Base-by-base conservation (phyloP, 2,329 filamentous ascomycete species). In the Phialophora tarda region DNA sequence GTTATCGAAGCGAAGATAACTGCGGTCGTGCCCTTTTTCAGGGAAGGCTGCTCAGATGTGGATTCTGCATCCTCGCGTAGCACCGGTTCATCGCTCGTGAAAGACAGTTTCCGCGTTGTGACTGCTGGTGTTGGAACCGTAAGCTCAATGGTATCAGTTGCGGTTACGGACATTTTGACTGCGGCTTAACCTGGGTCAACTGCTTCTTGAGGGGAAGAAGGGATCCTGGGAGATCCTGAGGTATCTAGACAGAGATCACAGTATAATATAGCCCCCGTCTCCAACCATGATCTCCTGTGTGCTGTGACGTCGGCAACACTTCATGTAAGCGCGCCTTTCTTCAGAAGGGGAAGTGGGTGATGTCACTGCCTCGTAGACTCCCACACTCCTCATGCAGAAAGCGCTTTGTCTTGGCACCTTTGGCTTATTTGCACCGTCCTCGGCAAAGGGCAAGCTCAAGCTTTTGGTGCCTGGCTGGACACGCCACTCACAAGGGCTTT, bases 1-100 rank as follows among this genome's bases (percentile, higher is more conserved):
- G 61, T 63, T 28, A 70, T 64, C 21, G 59, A 48, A 14, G 61
- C 62, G 54, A 69, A 69, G 3, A 70, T 66, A 14, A 59, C 51
- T 21, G 63, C 64, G 1, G 68, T 69, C 11, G 61, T 53, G 26
- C 64, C 61, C 55, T 59, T 67, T 10, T 26, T 17, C 14, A 62
- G 44, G 10, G 28, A 2, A 47, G 44, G 21, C 32, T 59, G 44
- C 48, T 28, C 44, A 12, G 10, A 10, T 28, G 14, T 23, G 7
- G 41, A 23, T 24, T 14, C 23, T 32, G n/a, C 17, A 23, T 30
- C 30, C 14, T 23, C 47, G n/a, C 14, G 4, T 32, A 11, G 21
- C 8, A 21, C 4, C 28, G 44, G n/a, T 50, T 38, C 30, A 28
- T 62, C 59, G 32, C 38, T 34, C 7, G 51, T 21, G 38, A 41